Evolutionary conservation across 1,284 basidiomycete species (phyloP), one percentile per base, ranked within the genome.

Genomic region (Ustilago loliicola): DNA sequence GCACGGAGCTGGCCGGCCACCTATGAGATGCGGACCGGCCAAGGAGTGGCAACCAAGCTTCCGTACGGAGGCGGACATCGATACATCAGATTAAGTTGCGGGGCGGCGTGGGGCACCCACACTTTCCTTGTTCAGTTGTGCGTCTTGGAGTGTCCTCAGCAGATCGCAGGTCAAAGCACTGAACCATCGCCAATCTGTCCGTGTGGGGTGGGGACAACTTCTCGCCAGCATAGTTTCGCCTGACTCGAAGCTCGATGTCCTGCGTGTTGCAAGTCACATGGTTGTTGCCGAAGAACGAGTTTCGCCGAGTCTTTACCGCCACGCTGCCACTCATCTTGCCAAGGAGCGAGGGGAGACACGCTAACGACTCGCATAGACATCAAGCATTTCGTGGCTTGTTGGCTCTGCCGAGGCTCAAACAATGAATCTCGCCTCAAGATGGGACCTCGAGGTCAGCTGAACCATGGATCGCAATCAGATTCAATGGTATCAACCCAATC

Each of bases 231-330:
- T 4, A 8, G 48, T 50, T 50, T 29, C 4, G 48, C 17, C 48
- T 45, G 15, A 55, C 23, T 29, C 25, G 17, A 42, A 27, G 48
- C 11, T 47, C 30, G 36, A 25, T 8, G n/a, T 45, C 6, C 11
- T n/a, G 42, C 6, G 42, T 21, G n/a, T 45, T 45, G 42, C 21
- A 36, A 36, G 52, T 53, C 52, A 53, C 52, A 36, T 53, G 32
- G 52, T 34, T 30, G 25, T 40, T 65, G 57, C 52, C 53, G 36
- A 29, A 32, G 13, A 21, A 32, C 11, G 48, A 62, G 55, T 68
- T 61, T 62, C 60, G 38, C 66, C 66, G 66, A 63, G 25, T 40
- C 42, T 68, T 29, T 42, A 30, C 66, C 60, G 66, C 51, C 34
- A 19, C 13, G 27, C 48, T 59, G 55, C 40, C 25, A 8, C 45